Base-by-base conservation (phyloP, 768 basidiomycete species). In the Cytidiella melzeri region DNA sequence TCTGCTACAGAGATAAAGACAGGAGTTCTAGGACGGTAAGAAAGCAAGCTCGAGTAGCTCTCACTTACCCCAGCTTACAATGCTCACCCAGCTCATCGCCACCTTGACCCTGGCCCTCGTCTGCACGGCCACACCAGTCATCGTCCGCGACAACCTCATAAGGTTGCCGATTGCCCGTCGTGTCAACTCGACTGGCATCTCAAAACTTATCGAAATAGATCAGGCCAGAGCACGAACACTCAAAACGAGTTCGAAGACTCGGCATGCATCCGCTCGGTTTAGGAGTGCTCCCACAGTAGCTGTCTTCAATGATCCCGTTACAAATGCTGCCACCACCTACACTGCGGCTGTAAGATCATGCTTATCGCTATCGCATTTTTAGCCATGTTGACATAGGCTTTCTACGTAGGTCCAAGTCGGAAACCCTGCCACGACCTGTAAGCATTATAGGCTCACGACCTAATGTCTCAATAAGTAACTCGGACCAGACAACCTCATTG, bases 121-220 rank as follows among this genome's bases (percentile, higher is more conserved):
- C 34, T 50, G 57, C 10, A 41, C 55, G 4, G 58, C 61, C 13
- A 57, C 48, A 24, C 57, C 62, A 10, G 49, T 67, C 25, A 53
- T 57, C 34, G 44, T 63, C 39, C 58, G 56, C 50, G 51, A 61
- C 13, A 43, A 50, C 38, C 51, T 53, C 18, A 52, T 66, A 28
- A 72, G 72, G 3, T 59, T 84, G 18, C 69, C 76, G 15, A 59
- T 84, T 38, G 73, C 80, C 13, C 73, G 74, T 59, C 68, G 70
- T 47, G 57, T 81, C 59, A 81, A 81, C 63, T 51, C 69, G 52
- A 76, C 69, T 12, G 74, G 76, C 51, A 53, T 71, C 11, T 64
- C 65, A 52, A 76, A 76, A 48, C 61, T 85, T 37, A 46, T 82
- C 23, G 62, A 68, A 34, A 71, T 69, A 50, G 82, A 84, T 58